Conservation (phyloP, 768 basidiomycete genomes). For the Pleurotus platypus region DNA sequence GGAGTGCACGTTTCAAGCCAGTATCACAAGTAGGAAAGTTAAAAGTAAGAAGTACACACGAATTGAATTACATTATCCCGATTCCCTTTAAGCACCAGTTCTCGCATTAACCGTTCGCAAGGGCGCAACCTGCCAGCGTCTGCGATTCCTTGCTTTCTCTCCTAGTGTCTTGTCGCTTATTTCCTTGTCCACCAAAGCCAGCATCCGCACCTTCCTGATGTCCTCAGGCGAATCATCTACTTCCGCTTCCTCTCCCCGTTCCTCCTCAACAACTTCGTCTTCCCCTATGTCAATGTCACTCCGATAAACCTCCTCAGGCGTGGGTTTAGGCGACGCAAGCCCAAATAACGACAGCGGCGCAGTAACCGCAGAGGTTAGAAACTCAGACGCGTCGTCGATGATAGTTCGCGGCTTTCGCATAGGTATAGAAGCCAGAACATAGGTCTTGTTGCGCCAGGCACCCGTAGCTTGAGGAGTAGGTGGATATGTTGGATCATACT, state of each 20-base stretch:
- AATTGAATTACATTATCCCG: background rate
- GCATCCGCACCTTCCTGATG: slow-evolving; percentile 51
- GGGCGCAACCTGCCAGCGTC: slow-evolving; percentile 35
- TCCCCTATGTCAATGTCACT: slow-evolving; percentile 71
- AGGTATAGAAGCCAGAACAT: slow-evolving; percentile 65
- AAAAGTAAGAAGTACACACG: background rate
- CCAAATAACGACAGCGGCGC: slow-evolving; percentile 54
- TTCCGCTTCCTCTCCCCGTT: slow-evolving; percentile 74
- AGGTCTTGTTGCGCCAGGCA: slow-evolving; percentile 56
- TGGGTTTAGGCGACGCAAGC: slow-evolving; percentile 38
- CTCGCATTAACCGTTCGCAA: slow-evolving; percentile 34
- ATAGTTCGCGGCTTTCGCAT: slow-evolving; percentile 64
- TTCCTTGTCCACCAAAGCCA: slow-evolving; percentile 42
- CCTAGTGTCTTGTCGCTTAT: slow-evolving; percentile 21
- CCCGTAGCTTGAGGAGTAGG: slow-evolving; percentile 28
- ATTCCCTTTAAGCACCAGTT: slow-evolving; percentile 18
- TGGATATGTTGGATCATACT: slow-evolving; percentile 64
- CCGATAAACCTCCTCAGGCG: slow-evolving; percentile 65
- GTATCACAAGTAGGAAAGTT: too few species aligned
- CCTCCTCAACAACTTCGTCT: slow-evolving; percentile 76
- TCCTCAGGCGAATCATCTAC: slow-evolving; percentile 68
- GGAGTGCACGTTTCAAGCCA: background rate
- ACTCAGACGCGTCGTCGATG: slow-evolving; percentile 66
- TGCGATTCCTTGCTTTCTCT: slow-evolving; percentile 31
- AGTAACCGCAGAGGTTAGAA: slow-evolving; percentile 59